Evolutionary conservation across 768 basidiomycete genomes (phyloP), one percentile per base, ranked within the genome.

Genomic region (Mycena crocata): DNA sequence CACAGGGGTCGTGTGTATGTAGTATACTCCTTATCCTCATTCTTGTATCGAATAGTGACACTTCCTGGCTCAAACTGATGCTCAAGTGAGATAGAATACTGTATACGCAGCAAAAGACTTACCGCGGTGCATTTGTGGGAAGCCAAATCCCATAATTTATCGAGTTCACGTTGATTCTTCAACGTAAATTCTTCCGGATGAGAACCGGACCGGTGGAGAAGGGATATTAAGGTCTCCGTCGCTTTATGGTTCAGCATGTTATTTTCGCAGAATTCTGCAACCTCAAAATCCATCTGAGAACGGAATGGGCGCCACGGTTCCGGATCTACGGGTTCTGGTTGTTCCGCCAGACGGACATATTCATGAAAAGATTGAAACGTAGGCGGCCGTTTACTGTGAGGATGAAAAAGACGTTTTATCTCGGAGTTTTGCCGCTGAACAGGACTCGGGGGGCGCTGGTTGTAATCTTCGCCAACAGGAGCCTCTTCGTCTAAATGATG

Each of bases 1-100:
- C 74, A 80, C 9, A 76, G 49, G 0, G 73, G 66, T 5, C 68
- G 71, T 12, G 45, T 56, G n/a, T 68, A 64, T 8, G 75, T 44
- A 3, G 72, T 60, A 45, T 68, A 78, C 0, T 12, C 24, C 0
- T 51, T 57, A 5, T 56, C 46, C 15, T 67, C 48, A 0, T 66
- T 58, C 10, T 70, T 69, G 54, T 73, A 75, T 14, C 35, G 37
- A 17, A 73, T 69, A 6, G 26, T 26, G 44, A 79, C 56, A 2
- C 57, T 30, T 5, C 32, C 40, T 46, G 23, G 21, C 40, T 57
- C 30, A 26, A 46, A 57, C 56, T 57, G 28, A 30, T 40, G 13
- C 1, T 15, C 14, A 46, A 24, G n/a, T 46, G 5, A 4, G 44
- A 5, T 6, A 26, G 3, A 23, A 6, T 5, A 13, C 31, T 14